Evolutionary conservation across 495 filamentous ascomycete species (phyloP), one percentile per base, ranked within the genome.

Genomic region (Pseudoneurospora amorphoporcata): DNA sequence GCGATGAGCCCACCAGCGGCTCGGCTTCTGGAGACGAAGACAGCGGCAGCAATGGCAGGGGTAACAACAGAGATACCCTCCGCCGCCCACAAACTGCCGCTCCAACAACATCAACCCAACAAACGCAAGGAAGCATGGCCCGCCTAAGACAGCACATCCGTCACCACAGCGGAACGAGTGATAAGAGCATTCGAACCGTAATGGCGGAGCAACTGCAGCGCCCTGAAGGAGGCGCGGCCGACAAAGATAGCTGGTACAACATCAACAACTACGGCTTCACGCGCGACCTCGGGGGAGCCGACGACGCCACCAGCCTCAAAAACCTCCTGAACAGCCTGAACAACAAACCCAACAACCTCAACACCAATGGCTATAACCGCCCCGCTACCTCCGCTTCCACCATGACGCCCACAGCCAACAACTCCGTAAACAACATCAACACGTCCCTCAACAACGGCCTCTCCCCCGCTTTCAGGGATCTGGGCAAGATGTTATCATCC

Each of bases 141-240:
- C 80, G 79, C 17, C 72, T 85, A 39, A 80, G 79, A 9, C 76
- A 71, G 8, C 83, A 84, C 68, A 71, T 81, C 16, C 81, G 84
- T 39, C 75, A 76, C 7, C 72, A 73, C 16, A 84, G 81, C 74
- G 74, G 72, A 16, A 84, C 53, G 23, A 61, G 53, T 35, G 82
- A 84, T 29, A 76, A 75, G 3, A 83, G 78, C 71, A 76, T 76
- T 7, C 53, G 74, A 39, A 79, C 77, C 0, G 79, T 79, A 3
- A 47, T 75, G 17, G 68, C 45, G 17, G 43, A 45, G 17, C 43
- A 19, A 23, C 23, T 23, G 40, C 40, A 42, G 14, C 40, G 6
- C 35, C 35, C 35, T 2, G 43, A 19, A 68, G 45, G 39, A 61
- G 3, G 2, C 17, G 43, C 43, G 35, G 19, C 35, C 39, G 16